Evolutionary conservation across 1,284 basidiomycete species (phyloP).

Genomic region (Apiotrichum mycotoxinovorans): DNA sequence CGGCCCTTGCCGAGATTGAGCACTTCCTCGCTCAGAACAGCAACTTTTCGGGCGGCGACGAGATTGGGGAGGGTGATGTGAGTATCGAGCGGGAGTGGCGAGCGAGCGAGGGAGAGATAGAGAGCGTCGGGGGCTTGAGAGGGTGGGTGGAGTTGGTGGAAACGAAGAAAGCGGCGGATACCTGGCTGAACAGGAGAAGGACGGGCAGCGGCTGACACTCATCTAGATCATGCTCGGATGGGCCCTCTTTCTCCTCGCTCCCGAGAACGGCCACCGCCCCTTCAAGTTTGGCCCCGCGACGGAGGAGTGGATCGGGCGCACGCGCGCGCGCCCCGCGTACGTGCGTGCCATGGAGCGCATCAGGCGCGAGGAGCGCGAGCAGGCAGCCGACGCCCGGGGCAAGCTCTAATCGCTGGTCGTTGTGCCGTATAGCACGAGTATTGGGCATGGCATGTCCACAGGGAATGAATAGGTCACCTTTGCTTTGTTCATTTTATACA

Average conservation of each 20-base stretch:
- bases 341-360: slow-evolving; percentile 22
- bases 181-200: too few species aligned
- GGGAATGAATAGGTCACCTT: too few species aligned
- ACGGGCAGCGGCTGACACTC: too few species aligned
- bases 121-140: too few species aligned
- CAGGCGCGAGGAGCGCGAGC: slow-evolving; percentile 29
- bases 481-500: too few species aligned
- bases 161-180: too few species aligned
- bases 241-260: slow-evolving; percentile 28
- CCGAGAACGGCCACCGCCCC: slow-evolving; percentile 20
- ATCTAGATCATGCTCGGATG: slow-evolving; percentile 45
- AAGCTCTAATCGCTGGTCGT: slow-evolving; percentile 23
- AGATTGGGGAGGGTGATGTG: slow-evolving; percentile 39
- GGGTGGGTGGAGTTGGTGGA: too few species aligned
- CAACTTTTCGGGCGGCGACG: slow-evolving; percentile 34
- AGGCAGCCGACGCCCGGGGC: slow-evolving; percentile 14
- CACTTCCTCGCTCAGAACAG: slow-evolving; percentile 21
- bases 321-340: slow-evolving; percentile 21
- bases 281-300: slow-evolving; percentile 28
- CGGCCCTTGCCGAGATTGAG: slow-evolving; percentile 25
- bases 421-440: too few species aligned
- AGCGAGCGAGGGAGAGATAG: too few species aligned
- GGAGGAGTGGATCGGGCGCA: slow-evolving; percentile 24
- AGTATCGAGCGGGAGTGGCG: too few species aligned
- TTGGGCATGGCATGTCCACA: too few species aligned